Evolutionary conservation across 2,329 filamentous ascomycete species (phyloP).

Genomic region (Cercospora citrullina): DNA sequence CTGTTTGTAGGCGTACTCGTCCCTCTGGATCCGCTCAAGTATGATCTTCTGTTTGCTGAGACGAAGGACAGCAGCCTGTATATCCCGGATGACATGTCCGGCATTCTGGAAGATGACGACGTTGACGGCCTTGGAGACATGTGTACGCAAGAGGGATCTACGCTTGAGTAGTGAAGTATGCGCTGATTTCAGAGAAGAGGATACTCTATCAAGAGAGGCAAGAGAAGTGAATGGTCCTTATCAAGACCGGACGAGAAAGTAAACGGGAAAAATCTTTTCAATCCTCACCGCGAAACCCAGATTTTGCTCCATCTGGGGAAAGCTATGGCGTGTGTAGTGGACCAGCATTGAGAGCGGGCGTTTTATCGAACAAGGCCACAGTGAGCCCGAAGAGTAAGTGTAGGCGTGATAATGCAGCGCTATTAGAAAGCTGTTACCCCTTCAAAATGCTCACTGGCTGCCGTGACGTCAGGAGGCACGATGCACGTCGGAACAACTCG

Average conservation of each 20-base stretch:
- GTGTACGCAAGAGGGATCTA: neutral
- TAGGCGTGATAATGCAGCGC: slow-evolving; percentile 14
- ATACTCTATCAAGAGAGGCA: neutral
- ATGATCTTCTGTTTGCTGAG: slow-evolving; percentile 24
- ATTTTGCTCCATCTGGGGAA: slow-evolving; percentile 14
- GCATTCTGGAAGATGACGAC: slow-evolving; percentile 7
- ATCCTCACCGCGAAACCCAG: slow-evolving; percentile 15
- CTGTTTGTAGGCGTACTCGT: slow-evolving; percentile 10
- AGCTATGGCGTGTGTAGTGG: slow-evolving; percentile 6
- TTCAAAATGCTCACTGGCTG: slow-evolving; percentile 19
- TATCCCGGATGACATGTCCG: slow-evolving; percentile 27
- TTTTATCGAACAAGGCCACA: slow-evolving; percentile 7
- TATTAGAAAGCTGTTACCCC: slow-evolving; percentile 22
- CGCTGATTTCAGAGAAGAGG: neutral
- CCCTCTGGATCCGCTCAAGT: slow-evolving; percentile 10
- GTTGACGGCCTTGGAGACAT: slow-evolving; percentile 1
- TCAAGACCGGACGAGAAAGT: slow-evolving; percentile 16
- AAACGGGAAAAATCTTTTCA: slow-evolving; percentile 18
- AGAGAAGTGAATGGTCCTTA: slow-evolving; percentile 13
- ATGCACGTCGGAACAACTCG: slow-evolving; percentile 6
- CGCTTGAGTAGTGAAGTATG: neutral
- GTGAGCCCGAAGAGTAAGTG: slow-evolving; percentile 24
- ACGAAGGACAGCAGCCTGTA: slow-evolving; percentile 30
- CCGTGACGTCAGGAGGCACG: slow-evolving; percentile 8
- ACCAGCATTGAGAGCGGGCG: slow-evolving; percentile 6